These are phyloP conservation scores for Amanita exitialis DNA, from an alignment of 768 basidiomycete genomes.

Conservation along the genomic window DNA sequence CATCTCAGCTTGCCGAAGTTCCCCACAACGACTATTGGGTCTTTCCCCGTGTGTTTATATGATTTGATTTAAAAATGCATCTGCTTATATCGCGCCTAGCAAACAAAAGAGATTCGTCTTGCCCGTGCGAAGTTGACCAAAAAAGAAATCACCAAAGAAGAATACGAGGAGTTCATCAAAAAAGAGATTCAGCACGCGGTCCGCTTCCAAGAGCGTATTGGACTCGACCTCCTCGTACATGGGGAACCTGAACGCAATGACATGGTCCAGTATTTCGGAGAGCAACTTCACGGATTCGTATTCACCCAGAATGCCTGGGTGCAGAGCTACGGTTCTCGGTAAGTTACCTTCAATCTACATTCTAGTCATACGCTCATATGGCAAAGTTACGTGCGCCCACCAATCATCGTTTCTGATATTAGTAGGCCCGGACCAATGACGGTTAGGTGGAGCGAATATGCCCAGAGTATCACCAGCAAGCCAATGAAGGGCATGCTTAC, in stretches of 20 bases:
- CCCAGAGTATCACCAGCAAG: conserved; percentile 84
- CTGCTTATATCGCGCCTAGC: conserved; percentile 31
- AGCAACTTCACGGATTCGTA: conserved; percentile 88
- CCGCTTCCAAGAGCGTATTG: conserved; percentile 93
- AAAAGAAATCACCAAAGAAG: conserved; percentile 70
- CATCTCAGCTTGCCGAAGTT: conserved; percentile 90
- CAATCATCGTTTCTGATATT: conserved; percentile 97
- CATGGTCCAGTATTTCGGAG: conserved; percentile 99
- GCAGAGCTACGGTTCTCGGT: conserved; percentile 98
- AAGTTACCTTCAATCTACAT: conserved; percentile 14
- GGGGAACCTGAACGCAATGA: conserved; percentile 99
- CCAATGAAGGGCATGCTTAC: conserved; percentile 99
- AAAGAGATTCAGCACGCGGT: conserved; percentile 93
- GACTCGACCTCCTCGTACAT: conserved; percentile 95
- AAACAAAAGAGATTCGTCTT: conserved; percentile 98
- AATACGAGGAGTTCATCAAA: conserved; percentile 98
- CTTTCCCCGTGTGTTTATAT: conserved; percentile 71
- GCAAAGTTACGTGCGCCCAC: conserved; percentile 86
- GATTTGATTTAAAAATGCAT: not conserved
- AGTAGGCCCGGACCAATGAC: conserved; percentile 91
- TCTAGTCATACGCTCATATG: not conserved
- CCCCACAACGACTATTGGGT: conserved; percentile 97
- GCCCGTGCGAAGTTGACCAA: conserved; percentile 95
- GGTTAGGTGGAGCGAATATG: conserved; percentile 94
- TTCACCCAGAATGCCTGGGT: conserved; percentile 99